Conservation (phyloP, 164 flowering plant genomes). For the Nymphaea colorata region DNA sequence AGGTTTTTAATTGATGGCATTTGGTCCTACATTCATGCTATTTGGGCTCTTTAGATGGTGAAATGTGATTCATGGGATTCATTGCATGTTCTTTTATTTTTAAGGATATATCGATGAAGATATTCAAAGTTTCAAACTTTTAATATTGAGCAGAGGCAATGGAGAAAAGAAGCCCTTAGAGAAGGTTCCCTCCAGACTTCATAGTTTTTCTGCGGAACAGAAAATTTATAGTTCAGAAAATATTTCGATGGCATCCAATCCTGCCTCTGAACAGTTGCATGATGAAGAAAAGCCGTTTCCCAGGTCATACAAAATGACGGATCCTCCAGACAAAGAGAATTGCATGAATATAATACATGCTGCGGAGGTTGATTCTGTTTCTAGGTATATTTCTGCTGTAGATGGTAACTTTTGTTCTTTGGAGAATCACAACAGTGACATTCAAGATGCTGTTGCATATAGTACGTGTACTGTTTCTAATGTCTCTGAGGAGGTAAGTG, state of each 20-base stretch:
- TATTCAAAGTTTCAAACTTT: background rate
- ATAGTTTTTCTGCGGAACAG: constrained; percentile 12
- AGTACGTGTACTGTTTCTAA: constrained; percentile 11
- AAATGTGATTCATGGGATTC: background rate
- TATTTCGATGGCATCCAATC: constrained; percentile 12
- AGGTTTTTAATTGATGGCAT: background rate
- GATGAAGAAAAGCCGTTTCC: constrained; percentile 14
- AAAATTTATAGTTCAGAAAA: constrained; percentile 15
- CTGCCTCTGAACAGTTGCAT: constrained; percentile 18
- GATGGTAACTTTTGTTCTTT: constrained; percentile 23
- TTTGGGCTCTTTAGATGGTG: background rate
- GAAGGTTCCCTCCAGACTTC: background rate
- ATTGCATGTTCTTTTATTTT: background rate
- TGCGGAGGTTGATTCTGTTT: constrained; percentile 35
- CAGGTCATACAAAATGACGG: constrained; percentile 29
- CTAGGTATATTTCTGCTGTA: constrained; percentile 35
- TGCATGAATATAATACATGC: constrained; percentile 29
- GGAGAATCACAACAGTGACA: constrained; percentile 4
- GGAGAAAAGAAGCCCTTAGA: constrained; percentile 13
- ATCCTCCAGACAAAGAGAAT: constrained; percentile 19
- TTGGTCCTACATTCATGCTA: background rate
- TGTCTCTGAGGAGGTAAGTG: no score
- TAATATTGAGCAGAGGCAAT: constrained; percentile 24
- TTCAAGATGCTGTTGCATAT: constrained; percentile 15
- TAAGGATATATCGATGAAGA: no score